phyloP scores from a whole-genome alignment of 352 stramenopile species.

The Pythium insidiosum region DNA sequence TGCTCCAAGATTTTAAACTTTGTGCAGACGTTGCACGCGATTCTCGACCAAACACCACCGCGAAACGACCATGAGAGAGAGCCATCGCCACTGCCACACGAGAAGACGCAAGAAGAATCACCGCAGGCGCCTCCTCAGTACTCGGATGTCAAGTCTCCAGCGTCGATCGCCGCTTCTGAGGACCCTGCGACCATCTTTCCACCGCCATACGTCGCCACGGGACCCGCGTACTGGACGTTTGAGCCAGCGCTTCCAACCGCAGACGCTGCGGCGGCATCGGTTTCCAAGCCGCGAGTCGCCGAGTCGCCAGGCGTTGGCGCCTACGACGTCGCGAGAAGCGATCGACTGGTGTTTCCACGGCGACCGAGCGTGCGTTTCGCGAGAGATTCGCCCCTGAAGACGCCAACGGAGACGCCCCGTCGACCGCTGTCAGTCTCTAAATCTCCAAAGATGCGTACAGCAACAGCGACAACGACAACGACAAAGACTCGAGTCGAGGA shows the following conservation, averaged over 20 bases:
- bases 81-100: too few species aligned
- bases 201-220: constrained; percentile 7
- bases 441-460: too few species aligned
- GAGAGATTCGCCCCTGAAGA: constrained; percentile 13
- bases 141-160: neutral
- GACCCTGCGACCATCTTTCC: constrained; percentile 10
- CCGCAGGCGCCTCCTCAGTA: neutral
- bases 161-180: constrained; percentile 1
- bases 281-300: constrained; percentile 5
- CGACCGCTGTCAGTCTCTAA: too few species aligned
- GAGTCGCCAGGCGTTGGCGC: constrained; percentile 26
- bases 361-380: constrained; percentile 30
- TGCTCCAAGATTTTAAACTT: too few species aligned
- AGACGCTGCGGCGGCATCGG: constrained; percentile 6
- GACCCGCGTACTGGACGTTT: constrained; percentile 17
- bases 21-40: too few species aligned
- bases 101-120: neutral
- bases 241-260: constrained; percentile 9
- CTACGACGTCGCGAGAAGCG: constrained; percentile 39
- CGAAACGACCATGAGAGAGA: too few species aligned
- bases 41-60: too few species aligned
- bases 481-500: too few species aligned
- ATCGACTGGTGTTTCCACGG: constrained; percentile 36
- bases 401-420: constrained; percentile 7
- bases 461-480: too few species aligned